Base-by-base conservation (phyloP, 176 grass and related monocot genomes). In the Carex myosuroides region DNA sequence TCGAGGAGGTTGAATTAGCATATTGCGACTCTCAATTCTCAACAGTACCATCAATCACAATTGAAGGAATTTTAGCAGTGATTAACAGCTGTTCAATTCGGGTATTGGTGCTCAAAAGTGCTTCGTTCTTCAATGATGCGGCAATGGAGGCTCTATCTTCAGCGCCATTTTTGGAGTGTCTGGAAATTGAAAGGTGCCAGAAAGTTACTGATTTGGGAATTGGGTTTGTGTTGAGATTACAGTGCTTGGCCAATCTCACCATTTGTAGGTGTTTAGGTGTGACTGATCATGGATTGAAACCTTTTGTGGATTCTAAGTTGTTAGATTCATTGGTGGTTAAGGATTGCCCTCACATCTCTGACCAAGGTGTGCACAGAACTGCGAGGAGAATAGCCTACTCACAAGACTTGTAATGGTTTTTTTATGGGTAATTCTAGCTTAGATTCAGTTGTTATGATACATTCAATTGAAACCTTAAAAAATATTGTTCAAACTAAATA, bases 1-100 rank as follows among this genome's bases (percentile, higher is more conserved):
- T 93, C 21, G 64, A 93, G 88, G 84, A 83, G 85, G 71, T 93
- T 54, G 86, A 91, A 46, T 78, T 97, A 88, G 85, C 21, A 76
- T 85, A 88, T 59, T 89, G 76, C 39, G 68, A 24, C 2, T 16
- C 7, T 41, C 5, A 1, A 20, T 87, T 57, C 1, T 79, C 86
- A 41, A 44, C 79, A 3, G 41, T 79, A 70, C 84, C 81, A 62
- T 80, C 79, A 44, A 89, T 94, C 59, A 92, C 86, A 32, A 81
- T 82, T 78, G 14, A 81, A 35, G 90, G 90, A 46, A 83, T 97
- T 57, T 39, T 86, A 66, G 79, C 2, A 11, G 65, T 97, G 8
- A 11, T 94, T 46, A 85, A 85, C 17, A 83, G 79, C 1, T 94
- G 92, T 84, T 85, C 90, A 2, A 80, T 94, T 24, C 86, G 69